These are phyloP conservation scores for Holtermannia corniformis DNA, from an alignment of 768 basidiomycete species.

Conservation along the genomic window DNA sequence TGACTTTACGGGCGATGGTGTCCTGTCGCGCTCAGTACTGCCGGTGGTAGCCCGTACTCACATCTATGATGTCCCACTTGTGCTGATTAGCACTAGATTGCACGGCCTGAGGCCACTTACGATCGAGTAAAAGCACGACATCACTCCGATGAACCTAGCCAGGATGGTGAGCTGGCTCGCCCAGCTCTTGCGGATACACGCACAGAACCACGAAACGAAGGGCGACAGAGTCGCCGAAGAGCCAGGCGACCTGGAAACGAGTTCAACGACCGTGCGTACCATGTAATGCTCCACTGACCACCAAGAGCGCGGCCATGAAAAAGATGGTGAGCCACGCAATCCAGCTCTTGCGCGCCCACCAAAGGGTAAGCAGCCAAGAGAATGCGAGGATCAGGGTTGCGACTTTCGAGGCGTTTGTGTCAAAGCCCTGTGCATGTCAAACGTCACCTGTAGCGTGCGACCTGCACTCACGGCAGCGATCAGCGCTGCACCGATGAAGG, in stretches of 20 bases:
- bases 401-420: constrained; percentile 40
- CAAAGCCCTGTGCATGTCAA: constrained; percentile 30
- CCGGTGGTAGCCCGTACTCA: constrained; percentile 6
- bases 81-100: neutral
- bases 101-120: constrained; percentile 8
- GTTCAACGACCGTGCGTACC: neutral
- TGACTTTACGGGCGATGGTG: constrained; percentile 40
- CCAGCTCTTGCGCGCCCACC: constrained; percentile 39
- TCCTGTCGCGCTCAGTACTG: constrained; percentile 13
- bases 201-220: constrained; percentile 36
- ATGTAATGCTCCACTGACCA: constrained; percentile 16
- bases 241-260: constrained; percentile 23
- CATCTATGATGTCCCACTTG: constrained; percentile 42
- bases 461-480: constrained; percentile 32
- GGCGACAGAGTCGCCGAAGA: constrained; percentile 33
- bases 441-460: neutral
- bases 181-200: neutral
- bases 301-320: constrained; percentile 30
- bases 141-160: constrained; percentile 36
- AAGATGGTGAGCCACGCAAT: constrained; percentile 35
- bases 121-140: constrained; percentile 41
- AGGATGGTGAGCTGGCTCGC: too few species aligned
- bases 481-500: constrained; percentile 34
- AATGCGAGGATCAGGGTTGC: constrained; percentile 34
- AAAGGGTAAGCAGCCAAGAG: constrained; percentile 37